phyloP scores from a whole-genome alignment of 2,329 filamentous ascomycete genomes.

The Aspergillus tamarii region DNA sequence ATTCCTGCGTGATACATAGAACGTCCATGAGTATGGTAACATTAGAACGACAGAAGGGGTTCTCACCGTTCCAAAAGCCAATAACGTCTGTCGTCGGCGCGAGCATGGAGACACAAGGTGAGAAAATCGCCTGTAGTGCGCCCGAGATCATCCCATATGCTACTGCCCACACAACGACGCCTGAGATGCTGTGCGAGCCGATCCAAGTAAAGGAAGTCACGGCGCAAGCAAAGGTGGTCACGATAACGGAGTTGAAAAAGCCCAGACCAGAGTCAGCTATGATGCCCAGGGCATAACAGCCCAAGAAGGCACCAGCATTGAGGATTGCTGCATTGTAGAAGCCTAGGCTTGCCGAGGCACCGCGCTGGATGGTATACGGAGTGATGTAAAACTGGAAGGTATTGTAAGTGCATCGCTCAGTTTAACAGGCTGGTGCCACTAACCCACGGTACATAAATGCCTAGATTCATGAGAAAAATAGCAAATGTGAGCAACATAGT shows the following conservation, averaged over 20 bases:
- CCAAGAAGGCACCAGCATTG: slow-evolving; percentile 10
- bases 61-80: slow-evolving; percentile 20
- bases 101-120: slow-evolving; percentile 16
- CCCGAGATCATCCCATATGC: slow-evolving; percentile 13
- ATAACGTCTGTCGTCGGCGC: slow-evolving; percentile 15
- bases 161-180: slow-evolving; percentile 7
- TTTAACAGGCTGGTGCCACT: neutral
- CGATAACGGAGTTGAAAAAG: neutral
- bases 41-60: neutral
- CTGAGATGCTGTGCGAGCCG: neutral
- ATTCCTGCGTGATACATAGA: slow-evolving; percentile 10
- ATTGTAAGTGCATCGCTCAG: neutral
- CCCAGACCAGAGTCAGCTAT: neutral
- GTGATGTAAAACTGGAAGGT: neutral
- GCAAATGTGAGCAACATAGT: slow-evolving; percentile 1
- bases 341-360: slow-evolving; percentile 3
- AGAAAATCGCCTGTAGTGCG: slow-evolving; percentile 10
- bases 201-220: slow-evolving; percentile 6
- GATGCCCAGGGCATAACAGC: slow-evolving; percentile 1
- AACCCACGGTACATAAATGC: slow-evolving; percentile 5
- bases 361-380: slow-evolving; percentile 5
- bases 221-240: slow-evolving; percentile 4
- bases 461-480: slow-evolving; percentile 1
- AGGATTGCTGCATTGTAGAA: slow-evolving; percentile 13
- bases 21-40: neutral